Evolutionary conservation across 306 rosid species (phyloP).

Genomic region (Cicer cuneatum): DNA sequence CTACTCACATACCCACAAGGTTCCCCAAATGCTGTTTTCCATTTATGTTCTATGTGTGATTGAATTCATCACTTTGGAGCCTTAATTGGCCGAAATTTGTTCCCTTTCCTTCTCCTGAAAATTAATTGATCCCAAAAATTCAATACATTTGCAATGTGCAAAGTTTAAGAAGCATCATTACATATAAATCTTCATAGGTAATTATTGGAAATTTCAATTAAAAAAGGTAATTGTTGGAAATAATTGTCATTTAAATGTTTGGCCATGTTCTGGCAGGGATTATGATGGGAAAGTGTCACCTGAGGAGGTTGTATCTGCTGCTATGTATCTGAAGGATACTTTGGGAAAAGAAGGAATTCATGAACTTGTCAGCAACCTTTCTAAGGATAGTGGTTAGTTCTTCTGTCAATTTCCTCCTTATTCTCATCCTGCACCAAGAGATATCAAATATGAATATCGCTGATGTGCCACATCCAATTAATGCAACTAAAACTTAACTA

Average conservation of each 20-base stretch:
- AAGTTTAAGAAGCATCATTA: constrained; percentile 16
- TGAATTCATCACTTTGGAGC: constrained; percentile 8
- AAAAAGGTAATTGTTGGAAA: constrained; percentile 13
- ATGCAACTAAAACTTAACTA: background rate
- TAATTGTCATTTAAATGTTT: constrained; percentile 26
- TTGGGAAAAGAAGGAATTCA: constrained; percentile 80
- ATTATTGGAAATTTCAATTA: constrained; percentile 1
- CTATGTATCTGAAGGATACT: constrained; percentile 77
- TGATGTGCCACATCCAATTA: constrained; percentile 20
- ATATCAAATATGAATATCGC: constrained; percentile 29
- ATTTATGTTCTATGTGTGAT: background rate
- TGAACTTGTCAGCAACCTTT: constrained; percentile 76
- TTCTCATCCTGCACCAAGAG: constrained; percentile 5
- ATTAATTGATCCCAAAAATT: background rate
- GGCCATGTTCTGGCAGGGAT: constrained; percentile 63
- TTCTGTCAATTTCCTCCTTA: constrained; percentile 12
- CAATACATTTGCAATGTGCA: background rate
- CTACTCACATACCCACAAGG: background rate
- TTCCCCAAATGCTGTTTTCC: constrained; percentile 7
- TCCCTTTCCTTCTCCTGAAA: background rate
- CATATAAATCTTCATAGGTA: constrained; percentile 9
- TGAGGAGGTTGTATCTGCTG: constrained; percentile 85
- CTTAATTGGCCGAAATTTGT: background rate
- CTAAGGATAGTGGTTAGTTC: constrained; percentile 72
- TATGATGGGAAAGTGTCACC: constrained; percentile 88